Evolutionary conservation across 352 stramenopile genomes (phyloP).

Genomic region (Plasmopara viticola): DNA sequence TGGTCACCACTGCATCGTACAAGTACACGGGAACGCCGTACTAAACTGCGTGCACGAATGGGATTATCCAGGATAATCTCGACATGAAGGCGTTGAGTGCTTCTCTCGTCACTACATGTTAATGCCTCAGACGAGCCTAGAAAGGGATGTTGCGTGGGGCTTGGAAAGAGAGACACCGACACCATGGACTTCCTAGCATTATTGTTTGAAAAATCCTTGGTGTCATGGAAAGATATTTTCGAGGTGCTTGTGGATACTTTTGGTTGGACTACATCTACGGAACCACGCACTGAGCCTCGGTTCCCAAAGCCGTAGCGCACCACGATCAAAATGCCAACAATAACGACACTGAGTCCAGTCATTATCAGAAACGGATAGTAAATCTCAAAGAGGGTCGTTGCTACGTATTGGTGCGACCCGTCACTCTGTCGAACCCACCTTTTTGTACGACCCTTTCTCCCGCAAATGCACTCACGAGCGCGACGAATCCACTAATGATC

Average conservation of each 20-base stretch:
- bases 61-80: slow-evolving; percentile 30
- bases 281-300: slow-evolving; percentile 11
- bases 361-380: slow-evolving; percentile 19
- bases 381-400: slow-evolving; percentile 7
- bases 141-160: slow-evolving; percentile 4
- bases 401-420: slow-evolving; percentile 9
- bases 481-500: slow-evolving; percentile 9
- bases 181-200: slow-evolving; percentile 24
- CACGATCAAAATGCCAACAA: slow-evolving; percentile 14
- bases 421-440: slow-evolving; percentile 17
- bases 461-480: slow-evolving; percentile 4
- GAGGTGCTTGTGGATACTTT: neutral
- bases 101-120: slow-evolving; percentile 9
- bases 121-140: slow-evolving; percentile 4
- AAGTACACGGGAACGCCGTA: slow-evolving; percentile 33
- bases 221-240: neutral
- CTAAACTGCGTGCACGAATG: slow-evolving; percentile 40
- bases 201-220: too few species aligned
- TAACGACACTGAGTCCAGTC: slow-evolving; percentile 12
- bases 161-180: slow-evolving; percentile 15
- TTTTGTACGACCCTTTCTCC: slow-evolving; percentile 4
- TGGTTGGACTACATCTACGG: slow-evolving; percentile 12
- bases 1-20: slow-evolving; percentile 26
- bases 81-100: slow-evolving; percentile 25
- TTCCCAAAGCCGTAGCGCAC: slow-evolving; percentile 15